Conservation (phyloP, 2,329 filamentous ascomycete species). For the Rosellinia necatrix region DNA sequence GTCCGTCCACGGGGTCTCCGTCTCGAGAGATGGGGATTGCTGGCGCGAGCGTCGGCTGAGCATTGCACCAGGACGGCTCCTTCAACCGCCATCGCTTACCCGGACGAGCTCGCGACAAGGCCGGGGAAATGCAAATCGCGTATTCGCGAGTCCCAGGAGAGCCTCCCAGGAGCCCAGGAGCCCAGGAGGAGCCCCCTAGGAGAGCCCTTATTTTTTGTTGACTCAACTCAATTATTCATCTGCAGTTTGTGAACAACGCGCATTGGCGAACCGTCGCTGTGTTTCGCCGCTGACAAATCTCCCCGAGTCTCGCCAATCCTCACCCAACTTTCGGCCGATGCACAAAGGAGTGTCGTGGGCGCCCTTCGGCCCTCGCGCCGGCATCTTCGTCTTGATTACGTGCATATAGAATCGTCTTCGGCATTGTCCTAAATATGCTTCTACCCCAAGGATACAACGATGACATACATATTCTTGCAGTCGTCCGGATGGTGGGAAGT, state of each 20-base stretch:
- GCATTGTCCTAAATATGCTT: no score
- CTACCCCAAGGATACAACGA: constrained; percentile 12
- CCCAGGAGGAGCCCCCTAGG: background rate
- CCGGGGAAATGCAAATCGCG: constrained; percentile 4
- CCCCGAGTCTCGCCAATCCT: background rate
- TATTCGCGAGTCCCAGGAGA: background rate
- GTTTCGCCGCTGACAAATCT: constrained; percentile 22
- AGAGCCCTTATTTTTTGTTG: no score
- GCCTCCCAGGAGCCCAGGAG: no score
- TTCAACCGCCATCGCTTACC: constrained; percentile 1
- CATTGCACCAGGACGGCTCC: constrained; percentile 5
- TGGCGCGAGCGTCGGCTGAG: constrained; percentile 14
- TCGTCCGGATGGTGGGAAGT: constrained; percentile 5
- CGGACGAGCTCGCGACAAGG: background rate
- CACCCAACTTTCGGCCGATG: no score
- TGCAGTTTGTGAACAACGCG: background rate
- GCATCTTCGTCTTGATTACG: no score
- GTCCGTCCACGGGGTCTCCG: constrained; percentile 10
- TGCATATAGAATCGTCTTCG: background rate
- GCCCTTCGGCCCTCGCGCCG: background rate
- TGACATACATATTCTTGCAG: constrained; percentile 15
- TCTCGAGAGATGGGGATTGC: constrained; percentile 1
- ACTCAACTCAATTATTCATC: constrained; percentile 12
- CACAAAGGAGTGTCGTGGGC: background rate
- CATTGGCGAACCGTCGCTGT: no score